Evolutionary conservation across 176 grass and related monocot species (phyloP), one percentile per base, ranked within the genome.

Genomic region (Metroxylon sagu): DNA sequence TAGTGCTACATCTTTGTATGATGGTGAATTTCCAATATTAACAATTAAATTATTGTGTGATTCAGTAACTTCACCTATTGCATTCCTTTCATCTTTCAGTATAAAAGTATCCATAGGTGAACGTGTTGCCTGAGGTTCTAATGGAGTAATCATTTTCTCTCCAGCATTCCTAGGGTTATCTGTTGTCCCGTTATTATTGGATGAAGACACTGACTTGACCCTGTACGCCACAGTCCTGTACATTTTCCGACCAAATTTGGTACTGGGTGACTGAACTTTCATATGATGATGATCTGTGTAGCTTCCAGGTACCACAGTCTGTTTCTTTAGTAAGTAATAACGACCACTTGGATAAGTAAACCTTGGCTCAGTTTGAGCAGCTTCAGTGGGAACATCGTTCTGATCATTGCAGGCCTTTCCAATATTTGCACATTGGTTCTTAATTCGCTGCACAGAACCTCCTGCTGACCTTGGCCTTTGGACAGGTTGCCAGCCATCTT

Each of bases 1-100:
- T 61, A 92, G 68, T 60, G 93, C 93, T 71, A 98, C 93, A 83
- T 98, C 87, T 84, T 98, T 98, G 73, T 98, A 98, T 30, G 93
- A 92, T 77, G 80, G 79, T 26, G 76, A 77, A 64, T 87, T 85
- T 76, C 73, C 81, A 75, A 61, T 72, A 77, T 70, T 83, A 48
- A 71, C 65, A 75, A 88, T 67, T 55, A 74, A 76, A 72, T 61
- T 26, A 71, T 71, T 80, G 64, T 79, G 71, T 67, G 68, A 53
- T 53, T 90, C 90, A 54, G 55, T 50, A 56, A 72, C 86, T 57
- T 64, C 53, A 68, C n/a, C 18, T 48, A 59, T 17, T 30, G 16
- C 2, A 26, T 17, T 59, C 14, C 16, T 83, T 66, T 79, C 76
- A 69, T 89, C 79, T 71, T 80, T 26, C 52, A 70, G 72, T 58